Evolutionary conservation across 257 asterid genomes (phyloP).

Genomic region (Fraxinus anomala): DNA sequence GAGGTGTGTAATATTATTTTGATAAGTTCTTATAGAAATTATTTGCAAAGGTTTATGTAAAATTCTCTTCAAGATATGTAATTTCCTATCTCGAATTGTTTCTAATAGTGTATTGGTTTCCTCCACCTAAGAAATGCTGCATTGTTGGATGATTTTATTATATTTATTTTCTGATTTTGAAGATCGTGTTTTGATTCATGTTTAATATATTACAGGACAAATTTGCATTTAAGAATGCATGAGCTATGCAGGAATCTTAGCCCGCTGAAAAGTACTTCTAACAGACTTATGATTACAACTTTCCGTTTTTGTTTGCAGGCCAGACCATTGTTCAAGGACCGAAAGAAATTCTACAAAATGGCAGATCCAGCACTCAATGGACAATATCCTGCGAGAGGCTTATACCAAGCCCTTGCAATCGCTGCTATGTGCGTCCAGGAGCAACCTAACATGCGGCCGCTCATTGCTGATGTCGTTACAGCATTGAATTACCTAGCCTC

Average conservation of each 20-base stretch:
- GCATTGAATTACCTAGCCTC: conserved; percentile 64
- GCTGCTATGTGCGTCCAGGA: conserved; percentile 76
- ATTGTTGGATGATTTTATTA: neutral
- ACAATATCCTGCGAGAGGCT: conserved; percentile 52
- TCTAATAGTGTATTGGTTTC: neutral
- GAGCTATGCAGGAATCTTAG: neutral
- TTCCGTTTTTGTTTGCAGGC: conserved; percentile 45
- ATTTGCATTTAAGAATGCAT: neutral
- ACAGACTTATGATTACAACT: neutral
- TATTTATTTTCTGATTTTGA: neutral
- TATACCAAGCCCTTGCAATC: conserved; percentile 69
- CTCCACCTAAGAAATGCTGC: neutral
- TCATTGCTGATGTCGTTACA: conserved; percentile 49
- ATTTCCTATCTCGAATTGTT: neutral
- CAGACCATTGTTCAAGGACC: conserved; percentile 62
- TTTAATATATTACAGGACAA: neutral
- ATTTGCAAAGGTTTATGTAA: neutral
- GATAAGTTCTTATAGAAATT: neutral
- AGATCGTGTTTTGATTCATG: neutral
- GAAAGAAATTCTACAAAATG: conserved; percentile 57
- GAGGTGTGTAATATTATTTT: neutral
- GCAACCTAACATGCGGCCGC: conserved; percentile 54
- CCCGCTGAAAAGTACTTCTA: neutral
- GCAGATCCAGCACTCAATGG: conserved; percentile 68
- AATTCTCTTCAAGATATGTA: neutral